A percentile compares a stretch with the other conserved stretches of the same genome.
Evolutionary conservation across 73 alveolate species (phyloP).

Genomic region (Diophrys appendiculata): DNA sequence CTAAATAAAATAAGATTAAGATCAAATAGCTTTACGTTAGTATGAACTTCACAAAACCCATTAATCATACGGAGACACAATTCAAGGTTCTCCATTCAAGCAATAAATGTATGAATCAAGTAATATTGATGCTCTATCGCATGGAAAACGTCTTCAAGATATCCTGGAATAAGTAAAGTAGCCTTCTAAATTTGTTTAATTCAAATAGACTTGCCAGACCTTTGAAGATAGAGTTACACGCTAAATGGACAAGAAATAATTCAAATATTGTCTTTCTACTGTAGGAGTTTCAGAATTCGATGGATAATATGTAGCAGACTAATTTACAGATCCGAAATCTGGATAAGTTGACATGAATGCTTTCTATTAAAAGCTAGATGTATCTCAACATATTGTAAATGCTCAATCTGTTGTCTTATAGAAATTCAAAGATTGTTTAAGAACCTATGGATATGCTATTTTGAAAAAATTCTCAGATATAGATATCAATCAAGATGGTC

Average conservation of each 20-base stretch:
- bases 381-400: too few species aligned
- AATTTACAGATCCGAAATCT: not conserved
- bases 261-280: not conserved
- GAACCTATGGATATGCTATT: not conserved
- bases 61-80: not conserved
- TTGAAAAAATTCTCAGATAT: not conserved
- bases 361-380: not conserved
- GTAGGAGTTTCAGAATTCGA: not conserved
- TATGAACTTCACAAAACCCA: not conserved
- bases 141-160: not conserved
- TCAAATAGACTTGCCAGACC: not conserved
- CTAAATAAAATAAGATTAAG: not conserved
- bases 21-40: not conserved
- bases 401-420: not conserved
- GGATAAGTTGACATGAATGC: not conserved
- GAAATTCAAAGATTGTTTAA: not conserved
- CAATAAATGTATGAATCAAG: conserved; percentile 9
- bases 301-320: not conserved
- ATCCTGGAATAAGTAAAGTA: too few species aligned
- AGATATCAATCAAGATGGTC: conserved; percentile 69
- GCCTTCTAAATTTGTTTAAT: too few species aligned
- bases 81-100: not conserved
- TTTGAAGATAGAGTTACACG: not conserved
- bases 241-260: not conserved
- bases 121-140: not conserved